These are phyloP conservation scores for Posidonia australis DNA, from an alignment of 106 monocot species.

Conservation along the genomic window DNA sequence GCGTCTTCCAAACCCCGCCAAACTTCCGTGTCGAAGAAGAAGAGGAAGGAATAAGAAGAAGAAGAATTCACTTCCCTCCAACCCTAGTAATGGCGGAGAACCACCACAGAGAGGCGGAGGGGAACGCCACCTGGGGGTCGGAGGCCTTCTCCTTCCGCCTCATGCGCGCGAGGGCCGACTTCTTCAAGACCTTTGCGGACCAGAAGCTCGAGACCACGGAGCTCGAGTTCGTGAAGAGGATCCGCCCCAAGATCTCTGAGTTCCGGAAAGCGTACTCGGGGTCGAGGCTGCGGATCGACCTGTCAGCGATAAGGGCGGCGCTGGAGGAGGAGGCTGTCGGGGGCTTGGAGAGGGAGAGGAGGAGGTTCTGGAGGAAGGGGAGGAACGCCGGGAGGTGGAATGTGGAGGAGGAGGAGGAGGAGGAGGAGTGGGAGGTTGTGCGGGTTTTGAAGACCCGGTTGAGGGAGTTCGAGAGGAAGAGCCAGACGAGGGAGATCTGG, in stretches of 20 bases:
- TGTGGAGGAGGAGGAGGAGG: slow-evolving; percentile 10
- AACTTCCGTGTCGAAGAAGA: too few relatives aligned
- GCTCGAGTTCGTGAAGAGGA: slow-evolving; percentile 77
- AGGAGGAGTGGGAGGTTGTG: slow-evolving; percentile 54
- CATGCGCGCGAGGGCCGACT: slow-evolving; percentile 63
- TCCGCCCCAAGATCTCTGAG: slow-evolving; percentile 69
- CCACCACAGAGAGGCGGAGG: too few relatives aligned
- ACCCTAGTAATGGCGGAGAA: too few relatives aligned
- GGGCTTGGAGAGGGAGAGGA: neutral
- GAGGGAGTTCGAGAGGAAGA: slow-evolving; percentile 81
- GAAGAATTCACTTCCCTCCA: too few relatives aligned
- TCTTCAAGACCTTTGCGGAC: slow-evolving; percentile 71
- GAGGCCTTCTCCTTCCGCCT: too few relatives aligned
- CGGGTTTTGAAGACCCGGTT: slow-evolving; percentile 46
- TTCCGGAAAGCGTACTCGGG: slow-evolving; percentile 63
- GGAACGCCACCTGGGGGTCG: too few relatives aligned
- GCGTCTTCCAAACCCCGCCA: too few relatives aligned
- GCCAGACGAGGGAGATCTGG: slow-evolving; percentile 51
- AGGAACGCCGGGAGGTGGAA: slow-evolving; percentile 13
- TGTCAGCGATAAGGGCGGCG: slow-evolving; percentile 16
- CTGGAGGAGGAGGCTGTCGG: slow-evolving; percentile 5
- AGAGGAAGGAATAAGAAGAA: too few relatives aligned
- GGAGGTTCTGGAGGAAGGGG: slow-evolving; percentile 23
- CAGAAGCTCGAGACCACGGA: slow-evolving; percentile 89
- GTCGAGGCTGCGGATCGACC: slow-evolving; percentile 10